phyloP scores from a whole-genome alignment of 352 stramenopile species.

The Hyaloperonospora arabidopsidis region DNA sequence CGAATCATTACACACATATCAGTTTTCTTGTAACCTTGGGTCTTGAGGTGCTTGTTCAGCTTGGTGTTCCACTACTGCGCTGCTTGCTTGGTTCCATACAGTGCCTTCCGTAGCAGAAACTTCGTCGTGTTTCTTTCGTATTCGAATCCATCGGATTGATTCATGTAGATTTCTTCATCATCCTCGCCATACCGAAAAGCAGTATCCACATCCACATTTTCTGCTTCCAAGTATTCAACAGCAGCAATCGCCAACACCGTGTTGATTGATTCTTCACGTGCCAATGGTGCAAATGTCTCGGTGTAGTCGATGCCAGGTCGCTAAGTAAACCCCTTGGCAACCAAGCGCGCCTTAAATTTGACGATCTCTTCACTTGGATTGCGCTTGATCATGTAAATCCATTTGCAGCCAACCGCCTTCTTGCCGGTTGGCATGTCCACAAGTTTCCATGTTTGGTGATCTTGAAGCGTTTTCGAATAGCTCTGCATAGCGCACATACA shows the following conservation, averaged over 20 bases:
- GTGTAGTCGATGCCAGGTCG: too few relatives aligned
- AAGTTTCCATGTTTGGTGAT: background rate
- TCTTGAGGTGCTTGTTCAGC: too few relatives aligned
- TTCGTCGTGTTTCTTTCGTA: background rate
- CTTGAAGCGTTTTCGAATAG: background rate
- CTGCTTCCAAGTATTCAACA: background rate
- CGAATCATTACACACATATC: background rate
- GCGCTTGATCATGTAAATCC: background rate
- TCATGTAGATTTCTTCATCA: background rate
- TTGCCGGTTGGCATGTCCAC: background rate
- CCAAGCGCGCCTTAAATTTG: too few relatives aligned
- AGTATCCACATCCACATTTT: background rate
- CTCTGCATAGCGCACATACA: background rate
- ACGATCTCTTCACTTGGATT: background rate
- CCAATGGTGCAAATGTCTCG: background rate
- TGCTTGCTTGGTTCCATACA: background rate
- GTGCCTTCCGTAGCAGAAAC: too few relatives aligned
- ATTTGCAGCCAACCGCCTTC: background rate
- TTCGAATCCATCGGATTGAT: background rate
- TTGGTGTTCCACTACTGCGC: background rate
- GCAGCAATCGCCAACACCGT: background rate
- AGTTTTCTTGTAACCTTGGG: background rate
- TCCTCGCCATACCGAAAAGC: too few relatives aligned
- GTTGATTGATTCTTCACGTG: background rate
- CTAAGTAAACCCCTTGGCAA: too few relatives aligned